Evolutionary conservation across 371 early-diverging fungal species (phyloP), one percentile per base, ranked within the genome.

Genomic region (Mucor irregularis): DNA sequence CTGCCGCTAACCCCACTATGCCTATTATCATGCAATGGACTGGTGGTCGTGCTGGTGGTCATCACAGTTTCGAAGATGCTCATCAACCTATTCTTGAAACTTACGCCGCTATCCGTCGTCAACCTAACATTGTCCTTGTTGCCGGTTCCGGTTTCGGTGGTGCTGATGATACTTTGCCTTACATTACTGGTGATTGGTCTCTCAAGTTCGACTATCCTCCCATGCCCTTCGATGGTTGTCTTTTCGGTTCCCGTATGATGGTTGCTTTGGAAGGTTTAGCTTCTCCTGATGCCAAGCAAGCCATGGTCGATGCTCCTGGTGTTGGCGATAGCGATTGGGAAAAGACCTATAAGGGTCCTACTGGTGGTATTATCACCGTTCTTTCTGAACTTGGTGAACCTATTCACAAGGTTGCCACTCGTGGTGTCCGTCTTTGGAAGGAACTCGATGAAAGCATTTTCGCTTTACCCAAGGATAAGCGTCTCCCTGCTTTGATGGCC

Each of bases 41-140:
- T 43, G 96, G 97, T 75, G 97, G 96, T 39, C 90, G 97, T 71
- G 95, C 91, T 35, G 97, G 97, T 71, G 97, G 97, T 30, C 97
- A 97, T 73, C 97, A 97, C 87, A 89, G 90, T 56, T 97, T 90
- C 55, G 97, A 97, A 76, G 97, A 97, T 71, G 89, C 93, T 76
- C 95, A 96, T 67, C 87, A 88, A 61, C 96, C 96, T 47, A 91
- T 97, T 60, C 72, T 97, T 21, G 93, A 94, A 80, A 94, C 95
- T 4, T 97, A 97, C 62, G 90, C 90, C 35, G 83, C 91, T 21
- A 94, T 96, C 46, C 90, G 97, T 68, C 87, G 89, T 19, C 87
- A 87, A 60, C 58, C 78, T 51, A 97, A 97, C 76, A 86, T 97
- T 58, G 85, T 93, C 28, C 80, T 97, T 33, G 90, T 97, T 49